A percentile compares a stretch with the other conserved stretches of the same genome.
phyloP scores from a whole-genome alignment of 169 alveolate species.

The Besnoitia besnoiti region DNA sequence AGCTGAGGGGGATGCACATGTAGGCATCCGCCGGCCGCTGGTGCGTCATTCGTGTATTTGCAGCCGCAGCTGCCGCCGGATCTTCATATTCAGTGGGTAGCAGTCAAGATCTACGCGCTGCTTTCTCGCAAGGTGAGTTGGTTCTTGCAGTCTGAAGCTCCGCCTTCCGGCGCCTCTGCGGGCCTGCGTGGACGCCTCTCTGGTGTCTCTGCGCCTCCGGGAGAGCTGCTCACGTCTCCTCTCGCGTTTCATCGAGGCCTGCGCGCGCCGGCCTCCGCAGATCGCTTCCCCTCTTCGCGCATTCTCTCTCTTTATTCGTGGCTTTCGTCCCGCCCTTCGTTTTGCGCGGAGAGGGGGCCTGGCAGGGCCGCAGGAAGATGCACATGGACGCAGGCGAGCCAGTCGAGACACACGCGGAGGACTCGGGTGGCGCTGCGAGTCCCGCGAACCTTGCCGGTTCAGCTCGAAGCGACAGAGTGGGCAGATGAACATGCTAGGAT shows the following conservation, averaged over 20 bases:
- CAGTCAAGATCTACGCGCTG: conserved; percentile 2
- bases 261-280: neutral
- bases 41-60: too few species aligned
- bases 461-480: too few species aligned
- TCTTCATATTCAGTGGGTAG: neutral
- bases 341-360: too few species aligned
- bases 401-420: too few species aligned
- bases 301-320: neutral
- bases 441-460: too few species aligned
- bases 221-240: neutral
- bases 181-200: neutral
- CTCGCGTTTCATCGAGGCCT: neutral
- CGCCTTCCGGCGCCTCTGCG: neutral
- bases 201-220: neutral
- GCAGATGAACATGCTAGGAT: too few species aligned
- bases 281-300: neutral
- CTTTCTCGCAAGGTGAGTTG: conserved; percentile 8
- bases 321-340: too few species aligned
- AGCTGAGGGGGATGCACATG: too few species aligned
- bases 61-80: neutral
- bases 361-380: too few species aligned
- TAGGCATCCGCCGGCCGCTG: too few species aligned
- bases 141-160: neutral
- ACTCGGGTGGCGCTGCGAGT: too few species aligned
- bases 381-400: too few species aligned